Base-by-base conservation (phyloP, 129 eudicot genomes). In the Silybum marianum region DNA sequence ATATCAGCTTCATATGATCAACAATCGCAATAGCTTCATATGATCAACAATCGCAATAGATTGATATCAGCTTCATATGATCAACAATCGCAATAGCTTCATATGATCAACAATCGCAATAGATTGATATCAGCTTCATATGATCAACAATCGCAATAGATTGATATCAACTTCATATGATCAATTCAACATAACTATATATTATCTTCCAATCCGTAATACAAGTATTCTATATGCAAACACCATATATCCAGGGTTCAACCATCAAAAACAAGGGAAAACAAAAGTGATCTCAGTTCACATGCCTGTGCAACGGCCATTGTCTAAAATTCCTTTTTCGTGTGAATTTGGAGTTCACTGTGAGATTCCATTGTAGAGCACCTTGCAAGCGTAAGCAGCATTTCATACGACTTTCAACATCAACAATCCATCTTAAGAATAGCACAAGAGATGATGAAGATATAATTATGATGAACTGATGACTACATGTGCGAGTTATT, bases 101-200 rank as follows among this genome's bases (percentile, higher is more conserved):
- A n/a, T n/a, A n/a, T n/a, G n/a, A n/a, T n/a, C n/a, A n/a, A n/a
- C n/a, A n/a, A n/a, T n/a, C n/a, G n/a, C n/a, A n/a, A n/a, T n/a
- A n/a, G n/a, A n/a, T n/a, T n/a, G n/a, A n/a, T n/a, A n/a, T n/a
- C n/a, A n/a, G n/a, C n/a, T n/a, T n/a, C n/a, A n/a, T n/a, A n/a
- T n/a, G n/a, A n/a, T n/a, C 66, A 26, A 67, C 65, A 40, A 78
- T 66, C 74, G 74, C n/a, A 40, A 67, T 14, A 67, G 19, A 78
- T 5, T 78, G 24, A n/a, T 74, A 67, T 24, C 67, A 0, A 46
- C 38, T 22, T 67, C 30, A 16, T 78, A 78, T 68, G 74, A 78
- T 9, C 30, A 78, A 16, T 9, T 67, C 26, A 78, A 42, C 66
- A 40, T 78, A 42, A 67, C 81, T 2, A 4, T 78, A 40, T 18